These are phyloP conservation scores for Halenospora varia DNA, from an alignment of 495 filamentous ascomycete species.

Conservation along the genomic window DNA sequence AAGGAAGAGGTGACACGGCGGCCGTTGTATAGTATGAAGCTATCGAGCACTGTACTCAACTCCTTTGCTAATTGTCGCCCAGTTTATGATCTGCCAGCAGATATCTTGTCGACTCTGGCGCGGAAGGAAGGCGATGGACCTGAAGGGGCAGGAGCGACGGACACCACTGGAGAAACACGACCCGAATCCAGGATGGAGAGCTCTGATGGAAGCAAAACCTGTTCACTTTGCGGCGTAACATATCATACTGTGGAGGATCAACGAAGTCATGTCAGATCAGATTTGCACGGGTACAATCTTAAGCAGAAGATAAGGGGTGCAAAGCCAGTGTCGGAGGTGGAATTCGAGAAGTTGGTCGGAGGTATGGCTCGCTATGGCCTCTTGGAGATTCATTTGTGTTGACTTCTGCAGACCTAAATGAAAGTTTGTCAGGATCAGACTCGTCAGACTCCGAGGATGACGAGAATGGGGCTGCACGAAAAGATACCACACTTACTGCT, in stretches of 20 bases:
- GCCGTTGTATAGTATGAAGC: conserved; percentile 56
- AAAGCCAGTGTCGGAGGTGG: conserved; percentile 62
- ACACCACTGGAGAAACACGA: conserved; percentile 27
- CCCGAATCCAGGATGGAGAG: conserved; percentile 24
- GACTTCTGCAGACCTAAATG: conserved; percentile 56
- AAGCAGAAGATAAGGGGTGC: conserved; percentile 79
- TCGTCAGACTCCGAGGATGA: conserved; percentile 49
- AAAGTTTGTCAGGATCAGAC: conserved; percentile 85
- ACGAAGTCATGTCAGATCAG: conserved; percentile 80
- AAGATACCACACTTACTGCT: conserved; percentile 62
- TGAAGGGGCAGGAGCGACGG: conserved; percentile 1
- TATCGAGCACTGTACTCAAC: neutral
- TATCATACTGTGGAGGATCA: conserved; percentile 77
- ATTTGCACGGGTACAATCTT: conserved; percentile 89
- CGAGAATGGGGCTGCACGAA: conserved; percentile 34
- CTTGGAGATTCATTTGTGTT: neutral
- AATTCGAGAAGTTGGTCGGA: conserved; percentile 81
- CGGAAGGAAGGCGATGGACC: conserved; percentile 40
- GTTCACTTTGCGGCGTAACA: conserved; percentile 70
- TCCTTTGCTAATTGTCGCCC: conserved; percentile 12
- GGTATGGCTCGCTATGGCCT: conserved; percentile 14
- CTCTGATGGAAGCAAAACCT: conserved; percentile 65
- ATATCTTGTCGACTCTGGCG: conserved; percentile 67
- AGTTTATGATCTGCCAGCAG: conserved; percentile 85
- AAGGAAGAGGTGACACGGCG: conserved; percentile 54